Conservation (phyloP, 306 rosid genomes). For the Castanea mollissima region DNA sequence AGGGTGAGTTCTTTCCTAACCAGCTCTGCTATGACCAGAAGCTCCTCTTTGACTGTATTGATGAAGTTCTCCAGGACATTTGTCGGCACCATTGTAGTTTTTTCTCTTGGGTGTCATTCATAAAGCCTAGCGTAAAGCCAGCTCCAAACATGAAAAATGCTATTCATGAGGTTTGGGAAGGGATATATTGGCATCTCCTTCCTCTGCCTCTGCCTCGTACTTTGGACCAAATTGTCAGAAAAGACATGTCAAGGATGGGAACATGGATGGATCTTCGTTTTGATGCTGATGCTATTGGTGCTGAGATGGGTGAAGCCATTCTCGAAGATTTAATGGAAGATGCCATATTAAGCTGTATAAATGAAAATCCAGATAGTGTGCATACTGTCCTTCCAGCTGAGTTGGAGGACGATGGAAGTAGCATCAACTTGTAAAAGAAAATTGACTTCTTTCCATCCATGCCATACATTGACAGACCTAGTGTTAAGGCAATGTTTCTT, state of each 20-base stretch:
- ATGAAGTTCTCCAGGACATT: constrained; percentile 66
- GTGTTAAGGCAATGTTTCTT: constrained; percentile 6
- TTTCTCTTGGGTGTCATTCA: constrained; percentile 57
- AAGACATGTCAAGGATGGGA: constrained; percentile 69
- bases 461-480: constrained; percentile 15
- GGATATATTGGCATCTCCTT: constrained; percentile 74
- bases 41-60: constrained; percentile 69
- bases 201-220: constrained; percentile 63
- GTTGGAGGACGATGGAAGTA: constrained; percentile 25
- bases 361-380: constrained; percentile 31
- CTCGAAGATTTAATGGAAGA: constrained; percentile 77
- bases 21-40: constrained; percentile 53
- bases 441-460: constrained; percentile 23
- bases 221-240: constrained; percentile 76
- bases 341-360: constrained; percentile 43
- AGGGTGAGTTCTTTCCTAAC: constrained; percentile 53
- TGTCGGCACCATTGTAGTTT: constrained; percentile 52
- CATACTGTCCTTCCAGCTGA: constrained; percentile 26
- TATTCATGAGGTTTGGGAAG: constrained; percentile 54
- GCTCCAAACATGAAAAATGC: constrained; percentile 41
- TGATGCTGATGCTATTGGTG: constrained; percentile 62
- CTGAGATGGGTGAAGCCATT: constrained; percentile 72
- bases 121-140: constrained; percentile 42
- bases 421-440: constrained; percentile 30
- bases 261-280: constrained; percentile 74